These are phyloP conservation scores for Phytopythium oedochilum DNA, from an alignment of 352 stramenopile species.

Conservation along the genomic window DNA sequence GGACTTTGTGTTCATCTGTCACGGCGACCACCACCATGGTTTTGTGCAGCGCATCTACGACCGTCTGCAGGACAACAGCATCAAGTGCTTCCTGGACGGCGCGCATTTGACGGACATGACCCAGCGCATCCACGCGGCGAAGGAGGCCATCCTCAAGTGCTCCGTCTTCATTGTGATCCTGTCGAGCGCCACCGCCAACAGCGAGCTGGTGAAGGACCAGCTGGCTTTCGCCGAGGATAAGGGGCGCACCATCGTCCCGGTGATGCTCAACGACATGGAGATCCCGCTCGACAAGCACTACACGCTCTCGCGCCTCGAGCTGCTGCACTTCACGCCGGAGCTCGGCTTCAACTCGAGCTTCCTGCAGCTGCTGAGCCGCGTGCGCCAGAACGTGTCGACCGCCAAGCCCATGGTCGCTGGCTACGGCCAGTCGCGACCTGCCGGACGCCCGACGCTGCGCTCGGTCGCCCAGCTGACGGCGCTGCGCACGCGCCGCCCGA, in stretches of 20 bases:
- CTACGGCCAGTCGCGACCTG: conserved; percentile 20
- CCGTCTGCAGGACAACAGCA: conserved; percentile 40
- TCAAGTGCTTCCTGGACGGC: conserved; percentile 54
- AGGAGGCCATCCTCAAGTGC: conserved; percentile 80
- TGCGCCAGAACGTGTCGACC: conserved; percentile 40
- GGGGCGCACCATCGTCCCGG: conserved; percentile 57
- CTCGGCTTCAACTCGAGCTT: conserved; percentile 78
- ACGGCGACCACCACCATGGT: conserved; percentile 60
- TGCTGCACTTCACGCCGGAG: conserved; percentile 79
- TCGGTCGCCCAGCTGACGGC: conserved; percentile 25
- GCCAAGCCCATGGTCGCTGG: conserved; percentile 10
- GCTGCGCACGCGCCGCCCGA: conserved; percentile 18
- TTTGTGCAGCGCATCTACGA: conserved; percentile 65
- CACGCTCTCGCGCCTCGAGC: conserved; percentile 58
- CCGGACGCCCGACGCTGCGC: conserved; percentile 24
- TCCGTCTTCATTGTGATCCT: conserved; percentile 68
- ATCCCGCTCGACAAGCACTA: conserved; percentile 74
- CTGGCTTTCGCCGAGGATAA: conserved; percentile 81
- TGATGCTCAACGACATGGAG: conserved; percentile 77
- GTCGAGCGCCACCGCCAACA: conserved; percentile 53
- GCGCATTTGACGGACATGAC: conserved; percentile 43
- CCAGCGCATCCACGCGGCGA: conserved; percentile 57
- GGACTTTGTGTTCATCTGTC: conserved; percentile 65
- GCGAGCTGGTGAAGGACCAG: conserved; percentile 78
- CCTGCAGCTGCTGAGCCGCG: conserved; percentile 33